Base-by-base conservation (phyloP, 1,139 yeast genomes). In the Candida tetrigidarum region DNA sequence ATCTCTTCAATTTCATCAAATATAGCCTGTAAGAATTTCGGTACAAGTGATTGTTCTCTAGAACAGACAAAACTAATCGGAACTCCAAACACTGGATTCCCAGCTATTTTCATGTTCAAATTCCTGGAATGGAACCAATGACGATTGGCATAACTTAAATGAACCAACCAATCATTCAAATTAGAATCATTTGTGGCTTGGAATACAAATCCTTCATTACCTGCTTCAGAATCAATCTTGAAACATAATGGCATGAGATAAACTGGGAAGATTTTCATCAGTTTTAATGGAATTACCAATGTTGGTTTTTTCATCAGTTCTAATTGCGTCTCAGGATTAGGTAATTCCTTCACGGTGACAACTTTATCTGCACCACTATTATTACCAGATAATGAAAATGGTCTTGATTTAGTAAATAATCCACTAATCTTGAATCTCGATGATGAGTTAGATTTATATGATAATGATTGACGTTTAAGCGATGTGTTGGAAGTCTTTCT, bases 11-110 rank as follows among this genome's bases (percentile, higher is more conserved):
- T 84, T 55, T 86, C 96, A 38, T 74, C 74, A 54, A 91, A 75
- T 25, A 93, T 68, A 43, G 76, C 73, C 27, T 77, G 80, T 47
- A 91, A 82, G 33, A 92, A 81, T 12, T 63, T 67, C 1, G 99
- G 99, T 25, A 83, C 71, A 2, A 66, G 49, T 0, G 81, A 66
- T 11, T 78, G 71, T 53, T 90, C 96, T 43, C 97, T 74, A 45
- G 73, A 78, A 61, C 97, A 90, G 5, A 91, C 79, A 54, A 81
- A 82, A 39, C 74, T 78, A 28, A 93, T 71, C 2, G 98, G 97
- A 30, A 92, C 85, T n/a, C 98, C 98, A 74, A 92, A 93, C 3
- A 93, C 88, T 44, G 61, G 74, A 57, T 57, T 58, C 26, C 53
- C 55, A 9, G 18, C 33, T 3, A 42, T 42, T 54, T 62, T 73